Percentiles rank a stretch among this genome's conserved stretches.
These are phyloP conservation scores for Thalassiosira oceanica DNA, from an alignment of 352 stramenopile species.

Conservation along the genomic window DNA sequence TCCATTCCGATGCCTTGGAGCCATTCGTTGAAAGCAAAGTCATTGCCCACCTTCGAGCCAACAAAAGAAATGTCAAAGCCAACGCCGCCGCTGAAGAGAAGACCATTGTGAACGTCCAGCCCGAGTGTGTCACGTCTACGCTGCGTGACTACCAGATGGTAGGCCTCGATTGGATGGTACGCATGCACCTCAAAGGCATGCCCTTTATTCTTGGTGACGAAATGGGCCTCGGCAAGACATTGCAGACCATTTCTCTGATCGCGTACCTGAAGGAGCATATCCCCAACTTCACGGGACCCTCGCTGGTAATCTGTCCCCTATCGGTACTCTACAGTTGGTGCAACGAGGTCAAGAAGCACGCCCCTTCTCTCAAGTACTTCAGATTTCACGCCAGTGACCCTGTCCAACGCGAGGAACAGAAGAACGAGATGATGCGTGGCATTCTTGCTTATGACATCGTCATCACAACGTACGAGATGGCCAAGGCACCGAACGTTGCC, in stretches of 20 bases:
- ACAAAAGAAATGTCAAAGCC: not conserved
- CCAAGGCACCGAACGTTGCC: slow-evolving; percentile 57
- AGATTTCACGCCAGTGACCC: slow-evolving; percentile 90
- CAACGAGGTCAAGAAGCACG: slow-evolving; percentile 95
- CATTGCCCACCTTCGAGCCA: slow-evolving; percentile 20
- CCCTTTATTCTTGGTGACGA: slow-evolving; percentile 94
- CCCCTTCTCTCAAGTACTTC: slow-evolving; percentile 87
- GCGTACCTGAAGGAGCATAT: slow-evolving; percentile 92
- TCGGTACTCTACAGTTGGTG: slow-evolving; percentile 99
- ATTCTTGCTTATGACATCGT: slow-evolving; percentile 92
- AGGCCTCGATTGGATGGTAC: slow-evolving; percentile 98
- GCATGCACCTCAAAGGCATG: slow-evolving; percentile 96
- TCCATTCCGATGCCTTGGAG: slow-evolving; percentile 24
- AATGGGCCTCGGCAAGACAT: slow-evolving; percentile 77
- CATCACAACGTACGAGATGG: slow-evolving; percentile 96
- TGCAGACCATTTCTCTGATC: slow-evolving; percentile 97
- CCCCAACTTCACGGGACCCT: slow-evolving; percentile 83
- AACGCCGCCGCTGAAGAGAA: slow-evolving; percentile 23
- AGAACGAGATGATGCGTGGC: slow-evolving; percentile 82
- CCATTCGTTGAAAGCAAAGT: slow-evolving; percentile 57
- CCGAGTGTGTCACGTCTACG: slow-evolving; percentile 72
- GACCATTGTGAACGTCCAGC: slow-evolving; percentile 46
- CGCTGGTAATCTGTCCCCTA: slow-evolving; percentile 99
- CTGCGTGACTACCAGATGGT: slow-evolving; percentile 97
- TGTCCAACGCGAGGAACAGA: slow-evolving; percentile 82